A percentile compares a stretch with the other conserved stretches of the same genome.
Evolutionary conservation across 2,329 filamentous ascomycete genomes (phyloP).

Genomic region (Ascochyta koolunga): DNA sequence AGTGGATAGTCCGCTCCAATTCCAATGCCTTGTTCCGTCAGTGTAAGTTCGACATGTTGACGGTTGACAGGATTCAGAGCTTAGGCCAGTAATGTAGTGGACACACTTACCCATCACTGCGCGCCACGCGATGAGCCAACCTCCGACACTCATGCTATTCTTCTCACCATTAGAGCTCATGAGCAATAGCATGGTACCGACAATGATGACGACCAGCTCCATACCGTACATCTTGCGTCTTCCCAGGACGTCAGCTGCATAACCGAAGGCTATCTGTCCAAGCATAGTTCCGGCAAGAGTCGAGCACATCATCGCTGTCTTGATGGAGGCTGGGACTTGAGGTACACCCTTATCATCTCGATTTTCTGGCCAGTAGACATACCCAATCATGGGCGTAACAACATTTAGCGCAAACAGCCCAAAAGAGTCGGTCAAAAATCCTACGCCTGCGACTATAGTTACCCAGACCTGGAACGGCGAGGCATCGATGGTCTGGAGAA

Average conservation of each 20-base stretch:
- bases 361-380: conserved; percentile 46
- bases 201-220: conserved; percentile 50
- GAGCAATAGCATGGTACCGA: conserved; percentile 47
- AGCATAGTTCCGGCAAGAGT: conserved; percentile 49
- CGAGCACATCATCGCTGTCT: conserved; percentile 47
- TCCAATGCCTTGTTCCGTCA: conserved; percentile 31
- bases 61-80: no score
- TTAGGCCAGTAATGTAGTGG: not conserved
- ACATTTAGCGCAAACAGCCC: conserved; percentile 50
- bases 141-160: conserved; percentile 46
- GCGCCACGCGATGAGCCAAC: conserved; percentile 50
- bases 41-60: not conserved
- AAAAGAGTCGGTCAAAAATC: conserved; percentile 50
- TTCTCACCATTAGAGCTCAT: conserved; percentile 46
- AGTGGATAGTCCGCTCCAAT: conserved; percentile 49
- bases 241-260: conserved; percentile 47
- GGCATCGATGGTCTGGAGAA: conserved; percentile 42
- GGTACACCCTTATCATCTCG: conserved; percentile 28
- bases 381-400: conserved; percentile 49
- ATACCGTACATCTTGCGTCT: conserved; percentile 50
- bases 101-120: conserved; percentile 45
- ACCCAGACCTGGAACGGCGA: conserved; percentile 45
- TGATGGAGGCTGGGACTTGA: conserved; percentile 35
- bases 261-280: conserved; percentile 48
- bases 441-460: conserved; percentile 48